Percentiles rank a stretch among this genome's conserved stretches.
These are phyloP conservation scores for Eruca vesicaria DNA, from an alignment of 441 rosid genomes.

Conservation along the genomic window DNA sequence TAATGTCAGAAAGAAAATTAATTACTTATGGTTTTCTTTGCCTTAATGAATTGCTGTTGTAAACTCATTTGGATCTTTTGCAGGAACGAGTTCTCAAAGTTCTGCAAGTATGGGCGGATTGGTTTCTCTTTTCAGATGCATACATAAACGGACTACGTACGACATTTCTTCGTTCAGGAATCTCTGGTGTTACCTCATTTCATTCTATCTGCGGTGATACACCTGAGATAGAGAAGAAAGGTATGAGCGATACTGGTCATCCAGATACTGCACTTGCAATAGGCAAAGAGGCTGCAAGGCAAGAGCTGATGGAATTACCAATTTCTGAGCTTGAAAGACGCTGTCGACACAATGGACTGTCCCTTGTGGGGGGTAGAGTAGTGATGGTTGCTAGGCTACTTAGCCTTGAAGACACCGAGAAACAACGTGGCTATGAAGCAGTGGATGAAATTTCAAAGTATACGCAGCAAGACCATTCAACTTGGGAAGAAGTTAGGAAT, in stretches of 20 bases:
- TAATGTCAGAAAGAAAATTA: slow-evolving; percentile 30
- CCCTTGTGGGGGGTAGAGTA: slow-evolving; percentile 98
- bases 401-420: slow-evolving; percentile 96
- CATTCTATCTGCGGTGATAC: slow-evolving; percentile 94
- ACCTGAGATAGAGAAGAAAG: slow-evolving; percentile 75
- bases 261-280: slow-evolving; percentile 97
- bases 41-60: slow-evolving; percentile 3
- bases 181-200: slow-evolving; percentile 80
- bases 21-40: slow-evolving; percentile 5
- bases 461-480: slow-evolving; percentile 46
- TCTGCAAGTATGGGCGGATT: slow-evolving; percentile 98
- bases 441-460: slow-evolving; percentile 76
- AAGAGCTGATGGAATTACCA: slow-evolving; percentile 92
- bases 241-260: slow-evolving; percentile 44
- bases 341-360: slow-evolving; percentile 96
- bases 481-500: slow-evolving; percentile 50
- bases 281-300: slow-evolving; percentile 92
- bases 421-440: slow-evolving; percentile 80
- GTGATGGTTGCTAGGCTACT: slow-evolving; percentile 94
- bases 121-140: slow-evolving; percentile 99
- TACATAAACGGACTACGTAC: slow-evolving; percentile 95
- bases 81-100: slow-evolving; percentile 99
- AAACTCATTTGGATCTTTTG: slow-evolving; percentile 21
- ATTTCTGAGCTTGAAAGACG: slow-evolving; percentile 95
- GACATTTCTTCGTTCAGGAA: slow-evolving; percentile 88